phyloP scores from a whole-genome alignment of 129 eudicot species.

The Calendula officinalis region DNA sequence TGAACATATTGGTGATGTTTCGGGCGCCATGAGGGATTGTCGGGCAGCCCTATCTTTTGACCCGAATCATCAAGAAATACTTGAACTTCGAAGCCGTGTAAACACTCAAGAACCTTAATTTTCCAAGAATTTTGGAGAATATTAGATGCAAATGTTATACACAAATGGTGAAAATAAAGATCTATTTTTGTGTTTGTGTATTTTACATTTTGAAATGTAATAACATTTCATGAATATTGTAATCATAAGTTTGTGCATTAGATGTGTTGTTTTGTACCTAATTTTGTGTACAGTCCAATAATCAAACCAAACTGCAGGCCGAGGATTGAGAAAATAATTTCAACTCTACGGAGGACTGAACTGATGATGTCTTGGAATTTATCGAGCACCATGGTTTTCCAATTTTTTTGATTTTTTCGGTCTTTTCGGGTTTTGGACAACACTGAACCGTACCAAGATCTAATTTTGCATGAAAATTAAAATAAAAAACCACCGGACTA shows the following conservation, averaged over 20 bases:
- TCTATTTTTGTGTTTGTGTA: slow-evolving; percentile 14
- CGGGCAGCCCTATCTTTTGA: slow-evolving; percentile 97
- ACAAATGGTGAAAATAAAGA: slow-evolving; percentile 25
- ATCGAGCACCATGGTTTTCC: too few relatives aligned
- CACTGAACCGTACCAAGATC: too few relatives aligned
- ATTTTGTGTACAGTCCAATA: too few relatives aligned
- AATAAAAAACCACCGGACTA: too few relatives aligned
- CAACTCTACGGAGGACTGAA: too few relatives aligned
- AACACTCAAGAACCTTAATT: slow-evolving; percentile 84
- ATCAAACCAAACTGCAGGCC: too few relatives aligned
- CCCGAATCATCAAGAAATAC: slow-evolving; percentile 97
- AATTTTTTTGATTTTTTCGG: too few relatives aligned
- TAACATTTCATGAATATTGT: slow-evolving; percentile 17
- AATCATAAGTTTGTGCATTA: slow-evolving; percentile 40
- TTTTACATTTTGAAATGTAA: slow-evolving; percentile 24
- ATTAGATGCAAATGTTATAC: slow-evolving; percentile 29
- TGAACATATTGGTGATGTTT: slow-evolving; percentile 87
- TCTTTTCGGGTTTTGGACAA: too few relatives aligned
- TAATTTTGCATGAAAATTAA: too few relatives aligned
- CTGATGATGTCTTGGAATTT: too few relatives aligned
- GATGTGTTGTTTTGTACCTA: slow-evolving; percentile 30
- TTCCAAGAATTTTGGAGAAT: slow-evolving; percentile 20
- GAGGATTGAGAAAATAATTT: background rate
- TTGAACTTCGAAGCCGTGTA: slow-evolving; percentile 93
- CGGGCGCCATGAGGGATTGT: slow-evolving; percentile 90